phyloP scores from a whole-genome alignment of 208 protist genomes.

The Trypanosoma melophagium region DNA sequence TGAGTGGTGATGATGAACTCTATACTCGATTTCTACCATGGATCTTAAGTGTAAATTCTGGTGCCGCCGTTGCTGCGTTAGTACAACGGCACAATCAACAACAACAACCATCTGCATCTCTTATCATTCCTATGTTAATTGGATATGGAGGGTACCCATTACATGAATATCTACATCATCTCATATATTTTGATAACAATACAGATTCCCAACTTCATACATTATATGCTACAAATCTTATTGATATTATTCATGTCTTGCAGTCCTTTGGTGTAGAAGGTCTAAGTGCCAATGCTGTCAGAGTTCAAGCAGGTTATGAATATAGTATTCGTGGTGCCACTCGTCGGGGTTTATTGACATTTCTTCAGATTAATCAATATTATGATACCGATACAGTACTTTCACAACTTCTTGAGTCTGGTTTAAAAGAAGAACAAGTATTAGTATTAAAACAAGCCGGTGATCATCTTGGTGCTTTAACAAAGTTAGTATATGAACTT shows the following conservation, averaged over 20 bases:
- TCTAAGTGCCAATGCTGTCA: conserved; percentile 17
- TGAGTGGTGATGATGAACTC: conserved; percentile 13
- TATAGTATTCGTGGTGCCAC: conserved; percentile 40
- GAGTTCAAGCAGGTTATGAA: conserved; percentile 32
- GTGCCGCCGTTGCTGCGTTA: conserved; percentile 1
- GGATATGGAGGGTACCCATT: conserved; percentile 19
- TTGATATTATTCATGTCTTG: conserved; percentile 29
- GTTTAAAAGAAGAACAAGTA: conserved; percentile 46
- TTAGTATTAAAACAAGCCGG: conserved; percentile 32
- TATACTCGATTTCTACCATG: conserved; percentile 9
- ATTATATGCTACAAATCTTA: conserved; percentile 39
- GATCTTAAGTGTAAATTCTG: conserved; percentile 8
- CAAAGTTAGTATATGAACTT: conserved; percentile 45
- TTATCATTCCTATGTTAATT: conserved; percentile 24
- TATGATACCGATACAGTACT: conserved; percentile 50
- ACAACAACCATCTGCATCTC: background rate
- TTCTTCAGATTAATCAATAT: conserved; percentile 29
- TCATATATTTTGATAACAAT: conserved; percentile 23
- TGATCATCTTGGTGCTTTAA: conserved; percentile 50
- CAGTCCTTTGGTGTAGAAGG: conserved; percentile 23
- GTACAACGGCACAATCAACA: background rate
- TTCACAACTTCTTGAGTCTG: conserved; percentile 24
- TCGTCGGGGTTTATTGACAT: conserved; percentile 38
- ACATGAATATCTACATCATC: conserved; percentile 27
- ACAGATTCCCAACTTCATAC: conserved; percentile 33